Evolutionary conservation across 2,329 filamentous ascomycete genomes (phyloP).

Genomic region (Ceratocystis smalleyi): DNA sequence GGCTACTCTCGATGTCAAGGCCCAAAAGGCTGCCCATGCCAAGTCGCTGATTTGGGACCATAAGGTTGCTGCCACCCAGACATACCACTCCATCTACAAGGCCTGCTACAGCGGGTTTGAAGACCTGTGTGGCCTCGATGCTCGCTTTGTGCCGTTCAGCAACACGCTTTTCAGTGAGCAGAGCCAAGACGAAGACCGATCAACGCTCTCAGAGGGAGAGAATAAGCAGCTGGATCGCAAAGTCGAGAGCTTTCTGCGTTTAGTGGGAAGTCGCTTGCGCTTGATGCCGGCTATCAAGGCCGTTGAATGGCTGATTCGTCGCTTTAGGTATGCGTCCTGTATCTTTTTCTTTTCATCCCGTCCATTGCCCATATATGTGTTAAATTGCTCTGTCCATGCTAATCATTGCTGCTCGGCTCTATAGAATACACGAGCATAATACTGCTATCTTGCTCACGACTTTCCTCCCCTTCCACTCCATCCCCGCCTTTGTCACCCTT

Average conservation of each 20-base stretch:
- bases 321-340: slow-evolving; percentile 57
- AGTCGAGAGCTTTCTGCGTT: slow-evolving; percentile 66
- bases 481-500: slow-evolving; percentile 69
- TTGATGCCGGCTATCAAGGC: slow-evolving; percentile 80
- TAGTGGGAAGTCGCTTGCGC: slow-evolving; percentile 60
- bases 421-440: slow-evolving; percentile 81
- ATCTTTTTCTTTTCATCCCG: not conserved
- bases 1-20: slow-evolving; percentile 79
- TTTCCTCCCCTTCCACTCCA: slow-evolving; percentile 83
- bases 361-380: not conserved
- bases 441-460: slow-evolving; percentile 61
- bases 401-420: slow-evolving; percentile 13
- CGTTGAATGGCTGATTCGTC: slow-evolving; percentile 83
- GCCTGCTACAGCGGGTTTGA: slow-evolving; percentile 81
- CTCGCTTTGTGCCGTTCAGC: slow-evolving; percentile 58
- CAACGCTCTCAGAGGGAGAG: slow-evolving; percentile 64
- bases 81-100: slow-evolving; percentile 74
- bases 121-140: slow-evolving; percentile 77
- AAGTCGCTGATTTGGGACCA: slow-evolving; percentile 92
- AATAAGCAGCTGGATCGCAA: slow-evolving; percentile 67
- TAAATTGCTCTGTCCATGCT: slow-evolving; percentile 6
- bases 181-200: slow-evolving; percentile 76
- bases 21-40: slow-evolving; percentile 78
- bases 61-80: slow-evolving; percentile 70
- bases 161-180: slow-evolving; percentile 81